A percentile compares a stretch with the other conserved stretches of the same genome.
phyloP scores from a whole-genome alignment of 2,329 filamentous ascomycete genomes.

The Apiospora marii region DNA sequence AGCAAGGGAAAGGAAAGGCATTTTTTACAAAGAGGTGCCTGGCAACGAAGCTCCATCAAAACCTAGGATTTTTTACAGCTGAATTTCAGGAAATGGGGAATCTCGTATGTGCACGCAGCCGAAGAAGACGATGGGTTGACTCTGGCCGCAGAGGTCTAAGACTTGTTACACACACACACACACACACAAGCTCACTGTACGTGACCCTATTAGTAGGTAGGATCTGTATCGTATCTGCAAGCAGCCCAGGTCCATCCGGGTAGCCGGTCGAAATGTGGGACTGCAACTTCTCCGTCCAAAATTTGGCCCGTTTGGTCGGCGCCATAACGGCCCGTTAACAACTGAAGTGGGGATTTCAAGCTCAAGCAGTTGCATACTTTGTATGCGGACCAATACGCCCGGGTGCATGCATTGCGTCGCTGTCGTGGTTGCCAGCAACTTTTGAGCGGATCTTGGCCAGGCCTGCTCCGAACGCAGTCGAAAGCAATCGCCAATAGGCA shows the following conservation, averaged over 20 bases:
- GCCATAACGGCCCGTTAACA: slow-evolving; percentile 17
- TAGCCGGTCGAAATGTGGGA: slow-evolving; percentile 14
- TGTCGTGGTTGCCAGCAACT: slow-evolving; percentile 1
- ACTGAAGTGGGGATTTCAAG: slow-evolving; percentile 5
- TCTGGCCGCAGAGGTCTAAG: too few species aligned
- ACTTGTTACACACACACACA: neutral
- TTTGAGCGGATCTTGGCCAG: slow-evolving; percentile 18
- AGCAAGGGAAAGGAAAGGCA: neutral
- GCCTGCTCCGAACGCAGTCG: neutral
- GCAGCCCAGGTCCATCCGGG: slow-evolving; percentile 3
- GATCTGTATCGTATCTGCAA: slow-evolving; percentile 17
- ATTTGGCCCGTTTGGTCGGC: neutral
- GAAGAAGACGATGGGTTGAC: too few species aligned
- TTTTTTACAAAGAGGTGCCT: neutral
- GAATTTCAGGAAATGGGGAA: neutral
- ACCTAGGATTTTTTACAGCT: neutral
- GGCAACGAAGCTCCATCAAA: neutral
- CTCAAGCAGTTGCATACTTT: neutral
- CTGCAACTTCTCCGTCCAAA: neutral
- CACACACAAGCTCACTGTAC: neutral
- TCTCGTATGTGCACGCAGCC: neutral
- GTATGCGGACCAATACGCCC: slow-evolving; percentile 2
- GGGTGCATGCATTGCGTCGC: slow-evolving; percentile 6
- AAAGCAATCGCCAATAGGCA: neutral
- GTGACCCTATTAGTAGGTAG: neutral